Conservation (phyloP, 352 stramenopile genomes). For the Phytophthora megakarya region DNA sequence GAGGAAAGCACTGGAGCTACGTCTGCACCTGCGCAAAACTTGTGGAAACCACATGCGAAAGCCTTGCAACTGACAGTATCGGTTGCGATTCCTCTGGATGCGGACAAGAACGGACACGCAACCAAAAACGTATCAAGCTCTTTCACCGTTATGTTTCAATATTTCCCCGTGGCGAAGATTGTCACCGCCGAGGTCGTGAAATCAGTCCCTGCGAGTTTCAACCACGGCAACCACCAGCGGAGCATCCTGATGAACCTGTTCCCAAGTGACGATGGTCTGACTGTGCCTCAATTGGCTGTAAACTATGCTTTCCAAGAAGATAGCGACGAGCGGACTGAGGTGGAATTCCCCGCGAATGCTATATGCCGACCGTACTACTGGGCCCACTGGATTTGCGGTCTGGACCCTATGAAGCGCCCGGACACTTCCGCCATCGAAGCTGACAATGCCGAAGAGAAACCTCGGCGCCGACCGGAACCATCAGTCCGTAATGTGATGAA, state of each 20-base stretch:
- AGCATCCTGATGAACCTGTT: conserved; percentile 67
- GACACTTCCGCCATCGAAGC: conserved; percentile 2
- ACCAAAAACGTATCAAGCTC: conserved; percentile 31
- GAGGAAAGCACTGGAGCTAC: conserved; percentile 29
- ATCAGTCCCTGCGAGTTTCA: conserved; percentile 26
- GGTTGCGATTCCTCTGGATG: conserved; percentile 30
- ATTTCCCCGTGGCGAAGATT: conserved; percentile 55
- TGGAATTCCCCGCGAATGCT: conserved; percentile 50
- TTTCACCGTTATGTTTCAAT: conserved; percentile 70
- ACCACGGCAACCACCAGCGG: conserved; percentile 20
- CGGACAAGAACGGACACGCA: conserved; percentile 36
- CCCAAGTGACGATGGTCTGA: conserved; percentile 57
- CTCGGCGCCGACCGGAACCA: conserved; percentile 54
- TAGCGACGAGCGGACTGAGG: conserved; percentile 30
- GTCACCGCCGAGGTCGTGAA: conserved; percentile 63
- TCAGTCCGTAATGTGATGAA: conserved; percentile 71
- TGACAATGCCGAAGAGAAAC: conserved; percentile 1
- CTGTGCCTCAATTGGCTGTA: conserved; percentile 43
- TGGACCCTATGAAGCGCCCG: conserved; percentile 56
- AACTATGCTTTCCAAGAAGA: conserved; percentile 56
- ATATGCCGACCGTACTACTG: conserved; percentile 66
- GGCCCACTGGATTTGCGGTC: conserved; percentile 76
- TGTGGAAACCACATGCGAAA: conserved; percentile 60
- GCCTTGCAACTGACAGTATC: conserved; percentile 57
- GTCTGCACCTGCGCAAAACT: conserved; percentile 28